Conservation (phyloP, 2,329 filamentous ascomycete species). For the Aureobasidium musti region DNA sequence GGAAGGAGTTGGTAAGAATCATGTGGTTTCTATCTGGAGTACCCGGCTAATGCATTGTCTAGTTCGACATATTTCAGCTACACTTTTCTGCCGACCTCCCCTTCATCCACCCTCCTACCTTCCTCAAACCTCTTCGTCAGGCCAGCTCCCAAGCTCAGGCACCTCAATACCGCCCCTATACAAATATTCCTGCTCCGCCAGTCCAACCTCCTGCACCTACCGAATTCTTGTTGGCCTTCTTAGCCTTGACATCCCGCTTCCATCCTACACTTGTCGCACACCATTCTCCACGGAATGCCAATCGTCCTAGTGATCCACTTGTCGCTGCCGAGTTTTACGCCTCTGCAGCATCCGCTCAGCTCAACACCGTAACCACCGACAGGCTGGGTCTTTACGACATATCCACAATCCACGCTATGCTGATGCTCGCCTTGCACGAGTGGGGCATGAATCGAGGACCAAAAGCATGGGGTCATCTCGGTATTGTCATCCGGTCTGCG, state of each 20-base stretch:
- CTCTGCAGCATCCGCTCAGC: slow-evolving; percentile 55
- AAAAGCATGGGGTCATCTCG: slow-evolving; percentile 67
- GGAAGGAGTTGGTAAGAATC: slow-evolving; percentile 60
- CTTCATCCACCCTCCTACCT: slow-evolving; percentile 67
- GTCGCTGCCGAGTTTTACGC: slow-evolving; percentile 67
- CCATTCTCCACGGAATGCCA: slow-evolving; percentile 55
- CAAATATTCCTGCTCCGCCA: slow-evolving; percentile 33
- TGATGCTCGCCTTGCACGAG: slow-evolving; percentile 72
- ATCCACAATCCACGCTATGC: slow-evolving; percentile 65
- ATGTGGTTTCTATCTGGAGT: background rate
- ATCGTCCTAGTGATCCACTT: slow-evolving; percentile 53
- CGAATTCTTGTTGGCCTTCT: slow-evolving; percentile 63
- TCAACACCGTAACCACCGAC: slow-evolving; percentile 54
- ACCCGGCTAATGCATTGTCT: slow-evolving; percentile 31
- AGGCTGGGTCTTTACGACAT: slow-evolving; percentile 56
- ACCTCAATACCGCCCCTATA: slow-evolving; percentile 24
- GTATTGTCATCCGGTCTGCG: slow-evolving; percentile 61
- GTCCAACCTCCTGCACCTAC: slow-evolving; percentile 57
- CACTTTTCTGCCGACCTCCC: slow-evolving; percentile 73
- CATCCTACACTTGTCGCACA: slow-evolving; percentile 60
- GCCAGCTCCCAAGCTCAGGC: slow-evolving; percentile 34
- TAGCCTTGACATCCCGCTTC: slow-evolving; percentile 69
- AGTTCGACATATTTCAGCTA: slow-evolving; percentile 67
- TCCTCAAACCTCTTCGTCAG: slow-evolving; percentile 53
- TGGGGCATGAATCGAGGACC: slow-evolving; percentile 66